Conservation (phyloP, 179 eudicot species). For the Corrigiola litoralis region DNA sequence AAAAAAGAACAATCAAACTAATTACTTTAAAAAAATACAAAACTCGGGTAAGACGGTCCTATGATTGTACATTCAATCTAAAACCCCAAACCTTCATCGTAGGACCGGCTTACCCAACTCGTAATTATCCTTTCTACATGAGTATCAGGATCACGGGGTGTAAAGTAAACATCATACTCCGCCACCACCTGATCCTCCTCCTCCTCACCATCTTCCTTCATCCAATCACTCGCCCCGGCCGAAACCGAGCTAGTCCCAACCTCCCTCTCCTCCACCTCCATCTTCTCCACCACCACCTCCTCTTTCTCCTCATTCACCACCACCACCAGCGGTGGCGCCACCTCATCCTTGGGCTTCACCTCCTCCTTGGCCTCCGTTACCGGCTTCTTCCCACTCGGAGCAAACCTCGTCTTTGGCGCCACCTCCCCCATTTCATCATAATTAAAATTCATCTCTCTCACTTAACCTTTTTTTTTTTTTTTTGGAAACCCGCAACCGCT, state of each 20-base stretch:
- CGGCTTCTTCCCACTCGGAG: conserved; percentile 33
- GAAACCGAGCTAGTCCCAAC: not conserved
- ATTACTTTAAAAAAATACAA: too few species aligned
- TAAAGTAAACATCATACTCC: conserved; percentile 71
- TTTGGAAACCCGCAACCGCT: too few species aligned
- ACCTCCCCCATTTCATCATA: conserved; percentile 39
- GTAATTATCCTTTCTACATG: conserved; percentile 20
- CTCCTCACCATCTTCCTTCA: conserved; percentile 17
- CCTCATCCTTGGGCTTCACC: too few species aligned
- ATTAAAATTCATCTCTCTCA: conserved; percentile 49
- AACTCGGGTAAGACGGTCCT: too few species aligned
- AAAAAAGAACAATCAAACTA: not conserved
- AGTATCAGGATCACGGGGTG: conserved; percentile 31
- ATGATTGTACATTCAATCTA: too few species aligned
- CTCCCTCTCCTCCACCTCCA: conserved; percentile 1
- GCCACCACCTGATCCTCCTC: conserved; percentile 60
- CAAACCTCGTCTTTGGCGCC: not conserved
- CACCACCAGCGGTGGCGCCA: too few species aligned
- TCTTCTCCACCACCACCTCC: conserved; percentile 21
- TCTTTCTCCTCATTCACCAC: not conserved
- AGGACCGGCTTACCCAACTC: too few species aligned
- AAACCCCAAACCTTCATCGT: too few species aligned
- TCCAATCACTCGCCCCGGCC: conserved; percentile 7
- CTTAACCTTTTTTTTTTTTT: not conserved
- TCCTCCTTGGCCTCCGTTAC: conserved; percentile 12